Conservation (phyloP, 345 rosid genomes). For the Heritiera littoralis region DNA sequence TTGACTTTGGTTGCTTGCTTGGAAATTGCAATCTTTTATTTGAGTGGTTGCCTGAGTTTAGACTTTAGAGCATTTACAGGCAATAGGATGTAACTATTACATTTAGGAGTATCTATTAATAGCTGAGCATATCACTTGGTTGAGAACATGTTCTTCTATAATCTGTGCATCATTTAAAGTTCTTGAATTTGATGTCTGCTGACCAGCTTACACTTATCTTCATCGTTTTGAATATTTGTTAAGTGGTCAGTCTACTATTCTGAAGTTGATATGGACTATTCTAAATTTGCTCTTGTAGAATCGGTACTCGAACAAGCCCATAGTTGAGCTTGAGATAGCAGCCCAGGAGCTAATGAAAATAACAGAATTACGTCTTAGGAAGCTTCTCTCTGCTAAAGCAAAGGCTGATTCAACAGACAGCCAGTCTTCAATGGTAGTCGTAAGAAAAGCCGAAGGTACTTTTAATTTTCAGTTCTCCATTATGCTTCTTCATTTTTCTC, state of each 20-base stretch:
- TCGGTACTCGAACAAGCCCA: conserved; percentile 72
- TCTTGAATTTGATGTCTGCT: not conserved
- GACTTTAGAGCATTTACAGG: not conserved
- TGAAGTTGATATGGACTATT: conserved; percentile 3
- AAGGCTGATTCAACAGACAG: conserved; percentile 32
- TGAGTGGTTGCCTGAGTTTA: not conserved
- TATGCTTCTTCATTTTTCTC: not conserved
- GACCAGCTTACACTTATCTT: not conserved
- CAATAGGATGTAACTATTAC: not conserved
- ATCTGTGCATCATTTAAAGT: not conserved
- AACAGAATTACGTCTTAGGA: conserved; percentile 78
- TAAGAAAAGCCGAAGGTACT: conserved; percentile 63
- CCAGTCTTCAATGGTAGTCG: conserved; percentile 23
- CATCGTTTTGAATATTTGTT: not conserved
- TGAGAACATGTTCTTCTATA: not conserved
- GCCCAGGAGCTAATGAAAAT: conserved; percentile 92
- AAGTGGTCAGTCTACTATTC: not conserved
- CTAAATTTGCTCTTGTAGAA: conserved; percentile 43
- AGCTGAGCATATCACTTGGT: not conserved
- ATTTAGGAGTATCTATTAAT: not conserved
- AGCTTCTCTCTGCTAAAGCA: conserved; percentile 56
- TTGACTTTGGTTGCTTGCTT: conserved; percentile 5
- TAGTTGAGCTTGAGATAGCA: conserved; percentile 79
- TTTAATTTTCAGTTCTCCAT: conserved; percentile 14
- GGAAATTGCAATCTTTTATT: not conserved